These are phyloP conservation scores for Rhytidiadelphus loreus DNA, from an alignment of 225 moss, liverwort and hornwort genomes.

Conservation along the genomic window DNA sequence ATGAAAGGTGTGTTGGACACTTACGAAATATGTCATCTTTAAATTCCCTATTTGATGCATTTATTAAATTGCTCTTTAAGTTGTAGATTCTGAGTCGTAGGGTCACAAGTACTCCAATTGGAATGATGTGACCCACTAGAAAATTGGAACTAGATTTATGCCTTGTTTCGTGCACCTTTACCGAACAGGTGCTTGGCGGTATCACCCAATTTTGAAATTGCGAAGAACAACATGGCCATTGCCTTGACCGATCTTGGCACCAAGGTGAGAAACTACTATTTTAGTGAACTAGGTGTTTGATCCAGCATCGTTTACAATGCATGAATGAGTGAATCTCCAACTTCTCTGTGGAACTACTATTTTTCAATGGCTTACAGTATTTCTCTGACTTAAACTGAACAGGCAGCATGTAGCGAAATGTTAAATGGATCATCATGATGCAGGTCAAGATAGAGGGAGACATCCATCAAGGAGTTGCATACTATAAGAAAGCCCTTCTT, in stretches of 20 bases:
- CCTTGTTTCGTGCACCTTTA: neutral
- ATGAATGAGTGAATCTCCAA: conserved; percentile 5
- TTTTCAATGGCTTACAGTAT: conserved; percentile 33
- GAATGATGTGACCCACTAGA: neutral
- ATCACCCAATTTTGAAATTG: conserved; percentile 98
- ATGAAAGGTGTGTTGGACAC: conserved; percentile 62
- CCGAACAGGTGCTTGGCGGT: conserved; percentile 81
- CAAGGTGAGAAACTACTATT: conserved; percentile 43
- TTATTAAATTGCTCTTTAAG: neutral
- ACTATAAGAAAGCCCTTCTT: conserved; percentile 91
- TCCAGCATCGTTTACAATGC: neutral
- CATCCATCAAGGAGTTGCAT: conserved; percentile 91
- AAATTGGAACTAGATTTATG: neutral
- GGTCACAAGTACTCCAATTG: neutral
- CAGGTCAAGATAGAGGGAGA: conserved; percentile 99
- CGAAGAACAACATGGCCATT: conserved; percentile 99
- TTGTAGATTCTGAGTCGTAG: neutral
- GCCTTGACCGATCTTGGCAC: conserved; percentile 98
- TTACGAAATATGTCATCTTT: neutral
- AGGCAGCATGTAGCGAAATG: conserved; percentile 46
- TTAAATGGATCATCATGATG: conserved; percentile 46
- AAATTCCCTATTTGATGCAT: neutral
- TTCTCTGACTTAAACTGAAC: conserved; percentile 34
- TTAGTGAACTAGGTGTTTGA: neutral
- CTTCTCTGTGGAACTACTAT: conserved; percentile 2